Percentiles rank a stretch among this genome's conserved stretches.
These are phyloP conservation scores for Xylaria scruposa DNA, from an alignment of 495 filamentous ascomycete species.

Conservation along the genomic window DNA sequence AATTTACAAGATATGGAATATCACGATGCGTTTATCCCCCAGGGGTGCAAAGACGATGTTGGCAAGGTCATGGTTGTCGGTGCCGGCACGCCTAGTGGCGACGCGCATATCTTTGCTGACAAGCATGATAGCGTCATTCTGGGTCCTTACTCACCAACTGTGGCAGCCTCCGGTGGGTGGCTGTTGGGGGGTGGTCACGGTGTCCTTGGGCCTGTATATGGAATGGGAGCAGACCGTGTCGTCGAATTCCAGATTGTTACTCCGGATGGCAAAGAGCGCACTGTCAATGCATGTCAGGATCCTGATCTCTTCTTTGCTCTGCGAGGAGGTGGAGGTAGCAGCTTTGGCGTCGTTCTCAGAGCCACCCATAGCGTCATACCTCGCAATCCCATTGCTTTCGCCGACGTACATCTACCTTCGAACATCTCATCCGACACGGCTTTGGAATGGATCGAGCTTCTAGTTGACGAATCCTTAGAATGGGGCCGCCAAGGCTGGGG, in stretches of 20 bases:
- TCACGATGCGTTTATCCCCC: constrained; percentile 43
- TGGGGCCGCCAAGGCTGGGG: constrained; percentile 58
- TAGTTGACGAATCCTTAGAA: constrained; percentile 48
- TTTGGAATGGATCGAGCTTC: constrained; percentile 45
- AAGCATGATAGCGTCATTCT: constrained; percentile 45
- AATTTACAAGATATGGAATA: constrained; percentile 57
- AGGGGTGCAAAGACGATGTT: constrained; percentile 41
- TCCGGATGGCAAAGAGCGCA: constrained; percentile 56
- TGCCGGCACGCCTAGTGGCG: constrained; percentile 48
- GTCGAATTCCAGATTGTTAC: constrained; percentile 68
- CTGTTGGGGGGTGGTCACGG: constrained; percentile 67
- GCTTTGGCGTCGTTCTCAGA: constrained; percentile 59
- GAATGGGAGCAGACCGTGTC: constrained; percentile 68
- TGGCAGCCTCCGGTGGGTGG: constrained; percentile 64
- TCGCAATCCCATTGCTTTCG: constrained; percentile 43
- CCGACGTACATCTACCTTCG: constrained; percentile 48
- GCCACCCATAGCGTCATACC: constrained; percentile 52
- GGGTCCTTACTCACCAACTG: constrained; percentile 49
- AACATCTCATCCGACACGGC: constrained; percentile 35
- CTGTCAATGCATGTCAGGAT: constrained; percentile 55
- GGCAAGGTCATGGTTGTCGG: constrained; percentile 47
- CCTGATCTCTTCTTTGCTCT: constrained; percentile 68
- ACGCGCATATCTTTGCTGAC: constrained; percentile 42
- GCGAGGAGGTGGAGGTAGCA: constrained; percentile 63
- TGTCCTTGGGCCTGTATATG: constrained; percentile 60